Percentiles rank a stretch among this genome's conserved stretches.
These are phyloP conservation scores for Otatea glauca DNA, from an alignment of 176 grass and related monocot genomes.

Conservation along the genomic window DNA sequence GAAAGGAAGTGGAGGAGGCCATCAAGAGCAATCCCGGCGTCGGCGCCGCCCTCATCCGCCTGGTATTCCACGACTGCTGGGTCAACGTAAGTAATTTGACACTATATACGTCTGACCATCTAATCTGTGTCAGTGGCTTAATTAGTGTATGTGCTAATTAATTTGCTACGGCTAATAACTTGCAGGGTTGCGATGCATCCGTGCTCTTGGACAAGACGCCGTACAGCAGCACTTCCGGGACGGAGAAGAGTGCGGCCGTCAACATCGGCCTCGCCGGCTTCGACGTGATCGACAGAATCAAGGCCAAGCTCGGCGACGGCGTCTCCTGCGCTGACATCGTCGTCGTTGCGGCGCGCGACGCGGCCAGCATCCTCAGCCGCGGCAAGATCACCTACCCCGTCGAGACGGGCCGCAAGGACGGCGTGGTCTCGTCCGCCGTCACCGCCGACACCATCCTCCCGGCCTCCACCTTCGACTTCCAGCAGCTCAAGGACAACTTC, in stretches of 20 bases:
- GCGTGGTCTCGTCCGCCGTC: constrained; percentile 26
- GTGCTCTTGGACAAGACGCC: constrained; percentile 48
- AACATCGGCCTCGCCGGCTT: constrained; percentile 48
- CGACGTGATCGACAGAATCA: constrained; percentile 51
- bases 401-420: constrained; percentile 44
- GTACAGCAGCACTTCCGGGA: not conserved
- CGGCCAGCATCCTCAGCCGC: constrained; percentile 33
- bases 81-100: constrained; percentile 33
- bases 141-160: not conserved
- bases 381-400: constrained; percentile 37
- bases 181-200: constrained; percentile 59
- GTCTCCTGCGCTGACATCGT: constrained; percentile 63
- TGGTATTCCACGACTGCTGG: constrained; percentile 68
- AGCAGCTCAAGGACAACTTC: constrained; percentile 29
- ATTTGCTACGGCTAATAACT: not conserved
- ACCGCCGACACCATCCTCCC: constrained; percentile 43
- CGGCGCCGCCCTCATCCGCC: constrained; percentile 55
- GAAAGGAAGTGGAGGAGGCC: constrained; percentile 14
- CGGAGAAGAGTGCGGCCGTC: constrained; percentile 43
- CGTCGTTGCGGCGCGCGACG: constrained; percentile 47
- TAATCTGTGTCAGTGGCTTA: not conserved
- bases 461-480: not conserved
- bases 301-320: not conserved
- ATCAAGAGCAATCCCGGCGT: constrained; percentile 15
- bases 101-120: not conserved